Conservation (phyloP, 345 rosid genomes). For the Boechera stricta region DNA sequence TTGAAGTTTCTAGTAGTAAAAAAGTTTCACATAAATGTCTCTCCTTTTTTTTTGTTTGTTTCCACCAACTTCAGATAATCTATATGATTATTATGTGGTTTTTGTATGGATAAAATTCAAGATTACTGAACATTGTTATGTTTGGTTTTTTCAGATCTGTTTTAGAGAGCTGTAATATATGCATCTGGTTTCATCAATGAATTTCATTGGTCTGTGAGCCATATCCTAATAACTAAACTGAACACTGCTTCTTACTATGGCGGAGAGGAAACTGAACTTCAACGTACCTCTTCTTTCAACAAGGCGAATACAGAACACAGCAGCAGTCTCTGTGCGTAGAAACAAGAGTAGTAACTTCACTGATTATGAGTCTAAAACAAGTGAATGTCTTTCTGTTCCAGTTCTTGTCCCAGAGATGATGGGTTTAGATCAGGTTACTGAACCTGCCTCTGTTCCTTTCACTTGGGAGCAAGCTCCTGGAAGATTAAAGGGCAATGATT, state of each 20-base stretch:
- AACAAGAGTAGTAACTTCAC: constrained; percentile 33
- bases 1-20: constrained; percentile 14
- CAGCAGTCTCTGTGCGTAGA: constrained; percentile 47
- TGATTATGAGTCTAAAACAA: constrained; percentile 23
- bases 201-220: constrained; percentile 28
- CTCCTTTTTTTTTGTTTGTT: constrained; percentile 30
- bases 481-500: constrained; percentile 51
- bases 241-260: constrained; percentile 51
- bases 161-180: not conserved
- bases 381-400: constrained; percentile 36
- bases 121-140: constrained; percentile 19
- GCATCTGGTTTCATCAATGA: not conserved
- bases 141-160: constrained; percentile 13
- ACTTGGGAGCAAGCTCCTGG: constrained; percentile 91
- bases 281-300: constrained; percentile 81
- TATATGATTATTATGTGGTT: constrained; percentile 1
- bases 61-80: not conserved
- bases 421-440: constrained; percentile 65
- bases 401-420: constrained; percentile 43
- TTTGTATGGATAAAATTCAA: constrained; percentile 25
- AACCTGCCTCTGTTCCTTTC: constrained; percentile 86
- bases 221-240: not conserved
- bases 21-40: constrained; percentile 8
- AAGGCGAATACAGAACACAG: constrained; percentile 57
- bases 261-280: constrained; percentile 75